Evolutionary conservation across 495 filamentous ascomycete species (phyloP).

Genomic region (Trichocladium antarcticum): DNA sequence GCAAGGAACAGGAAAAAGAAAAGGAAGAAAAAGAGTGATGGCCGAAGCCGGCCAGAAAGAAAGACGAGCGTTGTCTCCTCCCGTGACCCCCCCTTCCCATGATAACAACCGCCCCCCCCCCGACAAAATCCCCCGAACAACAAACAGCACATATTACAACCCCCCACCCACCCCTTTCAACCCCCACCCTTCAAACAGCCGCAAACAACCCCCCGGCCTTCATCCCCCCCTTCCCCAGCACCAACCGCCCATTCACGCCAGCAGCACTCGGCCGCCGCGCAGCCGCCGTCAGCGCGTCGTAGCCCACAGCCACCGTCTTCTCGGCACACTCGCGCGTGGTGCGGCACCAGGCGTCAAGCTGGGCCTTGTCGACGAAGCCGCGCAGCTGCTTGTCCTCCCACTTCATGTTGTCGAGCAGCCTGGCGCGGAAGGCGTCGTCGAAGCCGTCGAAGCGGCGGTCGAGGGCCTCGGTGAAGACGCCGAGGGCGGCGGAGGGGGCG

Average conservation of each 20-base stretch:
- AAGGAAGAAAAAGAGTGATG: neutral
- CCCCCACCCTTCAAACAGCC: neutral
- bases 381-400: conserved; percentile 44
- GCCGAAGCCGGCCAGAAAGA: neutral
- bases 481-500: conserved; percentile 41
- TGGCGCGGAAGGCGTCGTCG: conserved; percentile 39
- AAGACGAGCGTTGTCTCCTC: neutral
- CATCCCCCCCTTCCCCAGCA: neutral
- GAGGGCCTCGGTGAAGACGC: conserved; percentile 42
- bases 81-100: neutral
- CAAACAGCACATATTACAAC: neutral
- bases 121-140: neutral
- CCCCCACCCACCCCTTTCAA: neutral
- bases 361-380: conserved; percentile 45
- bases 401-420: conserved; percentile 42
- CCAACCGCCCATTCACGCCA: neutral
- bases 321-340: conserved; percentile 22
- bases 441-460: conserved; percentile 42
- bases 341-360: conserved; percentile 47
- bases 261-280: neutral
- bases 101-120: neutral
- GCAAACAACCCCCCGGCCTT: conserved; percentile 3
- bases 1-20: neutral
- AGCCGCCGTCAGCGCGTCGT: conserved; percentile 6
- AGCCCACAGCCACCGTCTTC: conserved; percentile 17